Base-by-base conservation (phyloP, 176 grass and related monocot species). In the Otatea glauca region DNA sequence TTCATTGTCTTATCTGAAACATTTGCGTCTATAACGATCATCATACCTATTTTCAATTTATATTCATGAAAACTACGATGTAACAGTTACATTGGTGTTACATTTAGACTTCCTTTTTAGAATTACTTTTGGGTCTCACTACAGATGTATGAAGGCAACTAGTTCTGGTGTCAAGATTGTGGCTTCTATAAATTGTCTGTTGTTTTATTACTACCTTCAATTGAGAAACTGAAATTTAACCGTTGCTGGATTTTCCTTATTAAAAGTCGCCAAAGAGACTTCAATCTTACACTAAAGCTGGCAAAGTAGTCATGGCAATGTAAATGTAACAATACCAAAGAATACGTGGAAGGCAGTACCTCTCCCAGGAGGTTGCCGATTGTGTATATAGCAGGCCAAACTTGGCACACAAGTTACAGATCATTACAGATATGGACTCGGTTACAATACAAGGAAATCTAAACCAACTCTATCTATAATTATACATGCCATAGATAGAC, bases 291-390 rank as follows among this genome's bases (percentile, higher is more conserved):
- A 10, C 24, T 7, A 76, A 71, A 48, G 10, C 7, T 14, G 29
- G 35, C 41, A 76, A 24, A 76, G 51, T 74, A 38, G 20, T 27
- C 78, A 81, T 47, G 5, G 35, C 29, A n/a, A n/a, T n/a, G n/a
- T n/a, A n/a, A n/a, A n/a, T n/a, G n/a, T n/a, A n/a, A n/a, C n/a
- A n/a, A n/a, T n/a, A n/a, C n/a, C n/a, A n/a, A n/a, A n/a, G n/a
- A n/a, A n/a, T n/a, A n/a, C n/a, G n/a, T n/a, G n/a, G n/a, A n/a
- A n/a, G n/a, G n/a, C n/a, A n/a, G n/a, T n/a, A n/a, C n/a, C n/a
- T n/a, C n/a, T n/a, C n/a, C n/a, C n/a, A n/a, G n/a, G n/a, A n/a
- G n/a, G n/a, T n/a, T n/a, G n/a, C n/a, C n/a, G n/a, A n/a, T n/a
- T n/a, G n/a, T n/a, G n/a, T n/a, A n/a, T n/a, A n/a, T n/a, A n/a